Evolutionary conservation across 192 early-diverging fungal genomes (phyloP), one percentile per base, ranked within the genome.

Genomic region (Piromyces finnis): DNA sequence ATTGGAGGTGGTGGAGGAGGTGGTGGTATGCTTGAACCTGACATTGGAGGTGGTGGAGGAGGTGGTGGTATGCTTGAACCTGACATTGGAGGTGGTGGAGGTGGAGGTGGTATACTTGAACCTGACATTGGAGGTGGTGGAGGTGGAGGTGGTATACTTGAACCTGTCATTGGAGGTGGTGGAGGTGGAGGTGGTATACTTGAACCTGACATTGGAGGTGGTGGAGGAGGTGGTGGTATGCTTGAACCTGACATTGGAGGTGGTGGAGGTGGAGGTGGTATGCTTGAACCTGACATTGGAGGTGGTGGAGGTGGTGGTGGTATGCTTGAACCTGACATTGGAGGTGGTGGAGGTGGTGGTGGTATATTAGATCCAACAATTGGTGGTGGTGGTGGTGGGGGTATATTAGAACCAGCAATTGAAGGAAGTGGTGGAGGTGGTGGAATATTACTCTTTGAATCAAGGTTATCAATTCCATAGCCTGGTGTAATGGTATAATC

Each of bases 61-160:
- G 30, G 30, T 12, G 78, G 78, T 78, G 78, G 78, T 78, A 16
- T 12, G 14, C 13, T 12, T 15, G 16, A 16, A 13, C 78, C 16
- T 15, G 26, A 22, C 14, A 79, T 79, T 77, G 83, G 83, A 1
- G 83, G 83, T 29, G 85, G 85, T 26, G 85, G 85, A 79, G 85
- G 85, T 32, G 85, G 85, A 17, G 85, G 81, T 29, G 84, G 84
- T 16, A 37, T 79, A 13, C 79, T 81, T 13, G 16, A 16, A 6
- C 78, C 41, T 14, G 32, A 0, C 16, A 78, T 28, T 26, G 80
- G 82, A 18, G 15, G 11, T 16, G 37, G 37, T 13, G 37, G 37
- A 12, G 37, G 37, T 1, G 37, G 37, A 13, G 37, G 37, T 5
- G 37, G 37, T 39, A 16, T 12, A 51, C 18, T 51, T 22, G 41